Percentiles rank a stretch among this genome's conserved stretches.
Evolutionary conservation across 257 asterid species (phyloP).

Genomic region (Solanum stenotomum): DNA sequence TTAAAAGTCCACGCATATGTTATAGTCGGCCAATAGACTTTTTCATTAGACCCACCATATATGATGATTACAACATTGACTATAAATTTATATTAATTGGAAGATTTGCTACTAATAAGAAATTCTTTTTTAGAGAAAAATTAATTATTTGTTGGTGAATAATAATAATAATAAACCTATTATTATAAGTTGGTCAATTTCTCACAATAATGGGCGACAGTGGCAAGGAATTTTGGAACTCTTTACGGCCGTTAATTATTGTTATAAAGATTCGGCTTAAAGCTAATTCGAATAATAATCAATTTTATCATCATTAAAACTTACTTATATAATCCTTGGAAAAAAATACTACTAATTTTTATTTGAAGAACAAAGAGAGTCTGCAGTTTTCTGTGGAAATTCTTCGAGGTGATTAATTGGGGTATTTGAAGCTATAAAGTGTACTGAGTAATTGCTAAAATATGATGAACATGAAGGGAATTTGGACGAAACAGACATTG

Average conservation of each 20-base stretch:
- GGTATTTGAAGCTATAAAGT: background rate
- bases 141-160: background rate
- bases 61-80: background rate
- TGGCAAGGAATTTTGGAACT: background rate
- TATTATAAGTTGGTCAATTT: background rate
- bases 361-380: background rate
- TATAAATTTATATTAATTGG: background rate
- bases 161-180: background rate
- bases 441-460: background rate
- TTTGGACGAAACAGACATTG: slow-evolving; percentile 47
- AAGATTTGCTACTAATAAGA: background rate
- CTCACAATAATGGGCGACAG: background rate
- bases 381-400: background rate
- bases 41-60: background rate
- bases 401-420: background rate
- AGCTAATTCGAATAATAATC: background rate
- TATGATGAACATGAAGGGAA: slow-evolving; percentile 34
- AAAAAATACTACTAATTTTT: background rate
- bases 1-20: background rate
- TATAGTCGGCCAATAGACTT: background rate
- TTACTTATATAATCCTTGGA: background rate
- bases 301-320: background rate
- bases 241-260: background rate
- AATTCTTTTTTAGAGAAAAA: background rate
- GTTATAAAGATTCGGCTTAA: background rate